A percentile compares a stretch with the other conserved stretches of the same genome.
Evolutionary conservation across 2,329 filamentous ascomycete genomes (phyloP).

Genomic region (Sporothrix pallida): DNA sequence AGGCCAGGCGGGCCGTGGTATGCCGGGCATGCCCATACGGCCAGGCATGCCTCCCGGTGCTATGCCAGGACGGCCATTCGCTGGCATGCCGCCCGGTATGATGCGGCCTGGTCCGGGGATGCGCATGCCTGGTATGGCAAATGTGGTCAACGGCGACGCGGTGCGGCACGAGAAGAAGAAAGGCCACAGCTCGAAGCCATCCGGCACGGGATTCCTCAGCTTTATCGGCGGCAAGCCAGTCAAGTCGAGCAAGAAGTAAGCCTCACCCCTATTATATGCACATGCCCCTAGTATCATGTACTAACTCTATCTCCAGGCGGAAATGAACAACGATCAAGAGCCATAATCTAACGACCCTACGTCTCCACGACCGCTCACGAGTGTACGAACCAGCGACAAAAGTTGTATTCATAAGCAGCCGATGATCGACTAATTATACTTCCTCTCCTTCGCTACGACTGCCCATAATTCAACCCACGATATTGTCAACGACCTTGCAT

Average conservation of each 20-base stretch:
- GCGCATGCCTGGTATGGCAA: constrained; percentile 8
- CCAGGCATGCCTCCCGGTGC: constrained; percentile 22
- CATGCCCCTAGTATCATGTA: neutral
- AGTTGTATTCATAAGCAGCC: neutral
- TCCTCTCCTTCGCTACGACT: neutral
- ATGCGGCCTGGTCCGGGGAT: constrained; percentile 18
- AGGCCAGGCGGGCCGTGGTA: constrained; percentile 3
- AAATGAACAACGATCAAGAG: constrained; percentile 14
- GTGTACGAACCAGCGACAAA: neutral
- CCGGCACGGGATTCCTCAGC: constrained; percentile 26
- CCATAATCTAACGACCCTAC: neutral
- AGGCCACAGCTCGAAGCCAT: constrained; percentile 31
- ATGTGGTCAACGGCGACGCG: constrained; percentile 36
- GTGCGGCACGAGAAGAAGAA: constrained; percentile 36
- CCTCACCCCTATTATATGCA: neutral
- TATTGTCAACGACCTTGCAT: neutral
- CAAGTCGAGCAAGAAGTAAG: constrained; percentile 39
- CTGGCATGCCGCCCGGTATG: neutral
- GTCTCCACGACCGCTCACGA: neutral
- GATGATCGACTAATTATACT: neutral
- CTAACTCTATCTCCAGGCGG: constrained; percentile 12
- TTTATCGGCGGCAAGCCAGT: constrained; percentile 37
- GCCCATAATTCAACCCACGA: neutral
- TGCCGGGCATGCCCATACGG: constrained; percentile 28
- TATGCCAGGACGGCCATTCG: constrained; percentile 12